Evolutionary conservation across 371 early-diverging fungal species (phyloP).

Genomic region (Apophysomyces elegans): DNA sequence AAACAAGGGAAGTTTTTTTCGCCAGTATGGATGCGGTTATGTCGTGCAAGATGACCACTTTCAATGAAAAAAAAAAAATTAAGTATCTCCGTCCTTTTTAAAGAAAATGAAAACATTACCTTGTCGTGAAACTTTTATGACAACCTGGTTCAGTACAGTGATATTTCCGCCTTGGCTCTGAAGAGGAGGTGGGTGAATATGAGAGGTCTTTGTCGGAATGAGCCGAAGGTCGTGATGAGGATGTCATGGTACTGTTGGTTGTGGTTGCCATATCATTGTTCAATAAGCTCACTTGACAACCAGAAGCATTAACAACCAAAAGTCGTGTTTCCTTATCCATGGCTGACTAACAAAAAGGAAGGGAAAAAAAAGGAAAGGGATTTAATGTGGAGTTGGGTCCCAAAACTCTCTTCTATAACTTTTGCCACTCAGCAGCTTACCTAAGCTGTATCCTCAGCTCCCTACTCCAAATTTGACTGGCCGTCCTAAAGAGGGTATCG

Average conservation of each 20-base stretch:
- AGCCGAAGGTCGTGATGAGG: conserved; percentile 6
- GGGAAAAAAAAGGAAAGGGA: not conserved
- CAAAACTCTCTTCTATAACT: not conserved
- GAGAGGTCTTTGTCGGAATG: conserved; percentile 12
- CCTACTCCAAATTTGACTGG: too few species aligned
- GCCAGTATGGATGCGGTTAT: conserved; percentile 89
- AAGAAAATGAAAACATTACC: conserved; percentile 31
- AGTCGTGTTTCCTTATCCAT: conserved; percentile 13
- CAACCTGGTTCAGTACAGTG: conserved; percentile 60
- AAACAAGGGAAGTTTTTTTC: conserved; percentile 89
- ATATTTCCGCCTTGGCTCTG: conserved; percentile 54
- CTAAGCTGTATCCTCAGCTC: too few species aligned
- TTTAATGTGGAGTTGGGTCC: not conserved
- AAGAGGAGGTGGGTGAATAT: conserved; percentile 20
- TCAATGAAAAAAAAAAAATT: not conserved
- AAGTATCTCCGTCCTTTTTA: not conserved
- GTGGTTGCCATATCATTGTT: conserved; percentile 19
- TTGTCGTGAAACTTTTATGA: conserved; percentile 65
- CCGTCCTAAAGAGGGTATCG: too few species aligned
- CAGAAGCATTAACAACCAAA: conserved; percentile 43
- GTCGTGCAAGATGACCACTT: conserved; percentile 81
- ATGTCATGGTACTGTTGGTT: not conserved
- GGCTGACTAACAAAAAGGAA: not conserved
- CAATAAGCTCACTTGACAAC: conserved; percentile 45
- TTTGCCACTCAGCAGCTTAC: conserved; percentile 10